phyloP scores from a whole-genome alignment of 257 asterid genomes.

The Lycium barbarum region DNA sequence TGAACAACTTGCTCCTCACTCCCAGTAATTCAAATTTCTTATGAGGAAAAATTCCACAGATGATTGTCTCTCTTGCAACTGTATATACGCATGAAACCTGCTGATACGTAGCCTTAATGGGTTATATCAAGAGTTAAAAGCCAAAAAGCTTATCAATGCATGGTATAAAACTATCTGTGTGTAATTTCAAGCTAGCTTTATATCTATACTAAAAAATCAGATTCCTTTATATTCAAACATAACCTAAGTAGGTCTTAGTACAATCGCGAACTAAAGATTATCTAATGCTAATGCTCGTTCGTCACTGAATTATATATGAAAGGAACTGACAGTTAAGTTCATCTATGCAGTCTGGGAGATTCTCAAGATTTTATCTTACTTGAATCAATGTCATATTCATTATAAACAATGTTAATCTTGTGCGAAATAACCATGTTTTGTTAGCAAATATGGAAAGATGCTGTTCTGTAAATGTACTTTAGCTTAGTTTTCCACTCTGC shows the following conservation, averaged over 20 bases:
- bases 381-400: neutral
- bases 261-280: neutral
- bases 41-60: neutral
- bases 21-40: neutral
- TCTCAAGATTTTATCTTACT: neutral
- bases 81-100: neutral
- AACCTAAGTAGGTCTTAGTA: neutral
- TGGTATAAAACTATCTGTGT: neutral
- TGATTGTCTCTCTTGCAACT: neutral
- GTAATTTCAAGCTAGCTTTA: neutral
- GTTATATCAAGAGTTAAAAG: neutral
- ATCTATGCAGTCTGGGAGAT: neutral
- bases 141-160: neutral
- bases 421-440: neutral
- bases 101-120: neutral
- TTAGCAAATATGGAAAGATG: slow-evolving; percentile 5
- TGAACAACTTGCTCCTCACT: neutral
- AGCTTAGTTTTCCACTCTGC: neutral
- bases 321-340: neutral
- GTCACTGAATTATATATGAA: neutral
- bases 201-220: neutral
- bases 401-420: neutral
- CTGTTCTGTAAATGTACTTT: neutral
- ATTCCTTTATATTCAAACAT: neutral
- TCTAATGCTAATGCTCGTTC: neutral